Evolutionary conservation across 2,329 filamentous ascomycete species (phyloP).

Genomic region (Colletotrichum salicis): DNA sequence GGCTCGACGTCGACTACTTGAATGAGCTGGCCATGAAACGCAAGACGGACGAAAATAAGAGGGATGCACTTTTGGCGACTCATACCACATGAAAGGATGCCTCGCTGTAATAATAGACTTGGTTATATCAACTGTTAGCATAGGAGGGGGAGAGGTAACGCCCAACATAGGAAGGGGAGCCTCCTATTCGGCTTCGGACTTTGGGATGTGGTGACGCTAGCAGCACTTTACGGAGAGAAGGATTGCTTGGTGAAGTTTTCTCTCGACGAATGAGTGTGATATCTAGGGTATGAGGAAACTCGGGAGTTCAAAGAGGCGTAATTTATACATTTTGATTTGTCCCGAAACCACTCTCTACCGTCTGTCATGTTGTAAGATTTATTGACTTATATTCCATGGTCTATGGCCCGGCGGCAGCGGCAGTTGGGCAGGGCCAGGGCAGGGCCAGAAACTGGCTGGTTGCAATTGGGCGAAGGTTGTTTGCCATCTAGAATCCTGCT

Average conservation of each 20-base stretch:
- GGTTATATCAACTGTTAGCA: conserved; percentile 41
- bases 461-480: background rate
- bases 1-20: conserved; percentile 9
- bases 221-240: conserved; percentile 6
- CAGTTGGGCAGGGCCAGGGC: background rate
- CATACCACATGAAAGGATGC: conserved; percentile 36
- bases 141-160: conserved; percentile 15
- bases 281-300: conserved; percentile 36
- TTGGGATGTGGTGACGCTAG: conserved; percentile 23
- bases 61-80: conserved; percentile 27
- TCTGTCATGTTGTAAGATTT: background rate
- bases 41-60: conserved; percentile 25
- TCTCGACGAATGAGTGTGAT: conserved; percentile 28
- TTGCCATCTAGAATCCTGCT: background rate
- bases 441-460: background rate
- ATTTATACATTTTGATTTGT: conserved; percentile 34
- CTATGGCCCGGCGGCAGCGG: too few species aligned
- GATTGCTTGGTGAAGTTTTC: conserved; percentile 17
- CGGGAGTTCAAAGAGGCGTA: conserved; percentile 34
- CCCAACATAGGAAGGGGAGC: conserved; percentile 17
- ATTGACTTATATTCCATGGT: background rate
- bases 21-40: conserved; percentile 7
- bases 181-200: conserved; percentile 16
- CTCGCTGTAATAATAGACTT: conserved; percentile 45
- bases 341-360: background rate